Evolutionary conservation across 352 stramenopile species (phyloP).

Genomic region (Phytophthora meadii): DNA sequence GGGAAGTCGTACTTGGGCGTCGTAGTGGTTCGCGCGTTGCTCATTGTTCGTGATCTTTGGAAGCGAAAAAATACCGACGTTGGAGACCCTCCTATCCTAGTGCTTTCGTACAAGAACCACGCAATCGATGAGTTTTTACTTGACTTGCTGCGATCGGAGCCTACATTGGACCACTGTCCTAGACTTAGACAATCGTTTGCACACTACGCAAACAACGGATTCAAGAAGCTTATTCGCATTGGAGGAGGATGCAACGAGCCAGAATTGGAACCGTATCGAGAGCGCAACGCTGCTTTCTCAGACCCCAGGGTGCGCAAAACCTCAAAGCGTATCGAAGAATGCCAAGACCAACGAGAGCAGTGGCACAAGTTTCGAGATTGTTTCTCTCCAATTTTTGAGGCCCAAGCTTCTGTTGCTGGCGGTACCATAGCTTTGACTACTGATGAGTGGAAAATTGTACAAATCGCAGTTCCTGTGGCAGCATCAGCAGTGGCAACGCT

Average conservation of each 20-base stretch:
- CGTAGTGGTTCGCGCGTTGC: constrained; percentile 80
- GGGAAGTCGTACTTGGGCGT: constrained; percentile 92
- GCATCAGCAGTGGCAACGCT: constrained; percentile 28
- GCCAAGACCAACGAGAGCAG: constrained; percentile 39
- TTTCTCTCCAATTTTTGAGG: constrained; percentile 40
- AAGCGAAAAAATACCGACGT: constrained; percentile 69
- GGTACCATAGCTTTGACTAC: constrained; percentile 1
- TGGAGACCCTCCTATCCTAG: constrained; percentile 77
- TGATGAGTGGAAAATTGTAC: constrained; percentile 30
- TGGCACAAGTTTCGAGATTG: constrained; percentile 46
- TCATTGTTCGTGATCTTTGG: constrained; percentile 79
- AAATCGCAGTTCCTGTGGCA: constrained; percentile 33
- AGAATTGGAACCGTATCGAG: constrained; percentile 52
- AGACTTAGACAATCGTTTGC: constrained; percentile 14
- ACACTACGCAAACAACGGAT: constrained; percentile 37
- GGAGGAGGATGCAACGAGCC: constrained; percentile 73
- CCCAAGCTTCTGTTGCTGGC: constrained; percentile 22
- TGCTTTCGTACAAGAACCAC: constrained; percentile 91
- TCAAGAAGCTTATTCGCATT: constrained; percentile 66
- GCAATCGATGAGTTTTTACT: constrained; percentile 88
- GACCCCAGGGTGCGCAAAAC: constrained; percentile 37
- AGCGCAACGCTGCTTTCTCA: constrained; percentile 39
- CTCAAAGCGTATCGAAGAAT: constrained; percentile 38
- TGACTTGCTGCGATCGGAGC: constrained; percentile 73
- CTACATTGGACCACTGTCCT: constrained; percentile 34